These are phyloP conservation scores for Candolleomyces aberdarensis DNA, from an alignment of 768 basidiomycete genomes.

Conservation along the genomic window DNA sequence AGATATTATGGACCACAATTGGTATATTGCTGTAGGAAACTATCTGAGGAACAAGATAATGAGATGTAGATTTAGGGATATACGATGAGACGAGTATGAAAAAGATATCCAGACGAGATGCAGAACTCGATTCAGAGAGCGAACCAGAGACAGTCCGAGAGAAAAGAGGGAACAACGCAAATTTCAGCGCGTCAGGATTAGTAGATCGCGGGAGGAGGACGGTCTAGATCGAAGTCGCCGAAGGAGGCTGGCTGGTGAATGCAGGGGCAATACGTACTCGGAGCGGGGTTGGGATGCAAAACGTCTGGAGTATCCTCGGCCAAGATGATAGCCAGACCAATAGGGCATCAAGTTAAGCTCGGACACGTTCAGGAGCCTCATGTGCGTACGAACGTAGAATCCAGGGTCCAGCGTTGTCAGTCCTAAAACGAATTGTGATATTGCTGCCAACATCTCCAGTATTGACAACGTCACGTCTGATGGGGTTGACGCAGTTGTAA, in stretches of 20 bases:
- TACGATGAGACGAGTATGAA: no score
- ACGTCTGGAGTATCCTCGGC: slow-evolving; percentile 23
- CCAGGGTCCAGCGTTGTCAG: slow-evolving; percentile 70
- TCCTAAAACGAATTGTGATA: slow-evolving; percentile 58
- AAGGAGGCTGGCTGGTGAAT: slow-evolving; percentile 10
- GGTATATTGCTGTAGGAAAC: no score
- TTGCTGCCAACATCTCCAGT: slow-evolving; percentile 36
- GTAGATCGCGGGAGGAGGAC: background rate
- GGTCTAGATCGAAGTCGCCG: background rate
- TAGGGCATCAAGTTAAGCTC: slow-evolving; percentile 6
- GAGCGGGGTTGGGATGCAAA: slow-evolving; percentile 9
- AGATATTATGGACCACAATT: no score
- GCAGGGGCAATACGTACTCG: slow-evolving; percentile 22
- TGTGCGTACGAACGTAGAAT: slow-evolving; percentile 38
- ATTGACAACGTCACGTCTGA: slow-evolving; percentile 53
- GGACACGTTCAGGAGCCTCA: background rate
- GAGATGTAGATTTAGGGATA: no score
- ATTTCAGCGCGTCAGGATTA: no score
- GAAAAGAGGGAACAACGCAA: no score
- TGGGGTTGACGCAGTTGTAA: slow-evolving; percentile 52
- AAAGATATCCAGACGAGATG: no score
- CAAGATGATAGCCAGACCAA: slow-evolving; percentile 34
- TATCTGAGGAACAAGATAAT: no score
- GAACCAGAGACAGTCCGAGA: no score
- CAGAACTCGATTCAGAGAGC: no score